Evolutionary conservation across 192 early-diverging fungal genomes (phyloP), one percentile per base, ranked within the genome.

Genomic region (Coemansia interrupta): DNA sequence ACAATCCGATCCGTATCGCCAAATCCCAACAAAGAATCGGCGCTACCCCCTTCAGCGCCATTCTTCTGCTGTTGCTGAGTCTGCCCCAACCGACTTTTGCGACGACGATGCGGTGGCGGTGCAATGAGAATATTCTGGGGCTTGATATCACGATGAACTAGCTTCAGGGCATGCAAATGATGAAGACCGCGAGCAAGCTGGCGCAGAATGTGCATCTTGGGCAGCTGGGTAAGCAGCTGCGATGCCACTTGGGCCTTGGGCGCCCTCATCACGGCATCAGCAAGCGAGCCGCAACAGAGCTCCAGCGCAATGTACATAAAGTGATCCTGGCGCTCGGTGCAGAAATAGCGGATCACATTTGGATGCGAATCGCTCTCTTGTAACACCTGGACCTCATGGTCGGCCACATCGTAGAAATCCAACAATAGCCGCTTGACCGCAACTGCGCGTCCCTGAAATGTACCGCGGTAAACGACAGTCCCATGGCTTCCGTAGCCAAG

Each of bases 291-390:
- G 3, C 87, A 87, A 62, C 94, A 97, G 2, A 95, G 83, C 67
- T 99, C 96, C 22, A 99, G 81, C 15, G 96, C 96, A 77, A 99
- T 97, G 61, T 95, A 97, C 81, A 96, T 85, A 73, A 99, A 99
- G 24, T 89, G 82, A 60, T 91, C 89, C 24, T 87, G 81, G 61
- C 87, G 81, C 77, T 97, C 94, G 41, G 88, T 92, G 64, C 85
- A 91, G 71, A 85, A 96, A 77, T 99, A 99, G 24, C 95, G 89
- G 22, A 97, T 87, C 2, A 99, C 93, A 61, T 99, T 99, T 2
- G 94, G 90, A 65, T 99, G 96, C 58, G 89, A 83, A 64, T 97
- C 95, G 60, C 89, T 92, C 68, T 97, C 93, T 57, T 93, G 90
- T 13, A 99, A 74, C 17, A 97, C 78, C 55, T 86, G 78, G 11